A percentile compares a stretch with the other conserved stretches of the same genome.
Evolutionary conservation across 2,329 filamentous ascomycete species (phyloP).

Genomic region (Trichoderma harzianum): DNA sequence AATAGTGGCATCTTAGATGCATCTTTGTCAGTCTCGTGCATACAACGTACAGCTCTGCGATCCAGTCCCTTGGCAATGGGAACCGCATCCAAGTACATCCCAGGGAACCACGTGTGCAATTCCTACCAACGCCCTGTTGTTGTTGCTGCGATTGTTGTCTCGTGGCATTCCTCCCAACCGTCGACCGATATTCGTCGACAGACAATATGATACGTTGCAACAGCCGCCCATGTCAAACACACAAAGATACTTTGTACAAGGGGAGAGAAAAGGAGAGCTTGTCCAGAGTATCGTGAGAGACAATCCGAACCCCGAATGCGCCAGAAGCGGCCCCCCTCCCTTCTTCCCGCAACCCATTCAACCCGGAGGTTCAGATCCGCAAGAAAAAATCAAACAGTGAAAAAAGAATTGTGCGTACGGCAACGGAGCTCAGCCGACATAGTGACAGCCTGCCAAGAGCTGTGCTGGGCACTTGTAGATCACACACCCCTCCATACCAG

Average conservation of each 20-base stretch:
- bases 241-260: not conserved
- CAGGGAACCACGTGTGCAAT: slow-evolving; percentile 6
- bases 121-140: not conserved
- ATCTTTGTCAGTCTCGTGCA: not conserved
- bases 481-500: not conserved
- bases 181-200: slow-evolving; percentile 4
- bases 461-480: not conserved
- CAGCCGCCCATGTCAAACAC: not conserved
- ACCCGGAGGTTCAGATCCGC: not conserved
- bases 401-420: not conserved
- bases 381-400: not conserved
- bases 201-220: slow-evolving; percentile 7
- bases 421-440: not conserved
- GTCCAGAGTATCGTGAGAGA: not conserved
- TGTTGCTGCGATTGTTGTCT: not conserved
- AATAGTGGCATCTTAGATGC: not conserved
- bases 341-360: not conserved
- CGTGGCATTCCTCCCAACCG: not conserved
- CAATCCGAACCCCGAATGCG: not conserved
- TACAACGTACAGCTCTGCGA: not conserved
- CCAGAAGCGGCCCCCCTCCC: not conserved
- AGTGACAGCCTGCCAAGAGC: not conserved
- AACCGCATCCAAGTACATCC: not conserved
- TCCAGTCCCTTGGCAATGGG: not conserved
- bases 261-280: not conserved